These are phyloP conservation scores for Persicaria maculosa DNA, from an alignment of 148 eudicot species.

Conservation along the genomic window DNA sequence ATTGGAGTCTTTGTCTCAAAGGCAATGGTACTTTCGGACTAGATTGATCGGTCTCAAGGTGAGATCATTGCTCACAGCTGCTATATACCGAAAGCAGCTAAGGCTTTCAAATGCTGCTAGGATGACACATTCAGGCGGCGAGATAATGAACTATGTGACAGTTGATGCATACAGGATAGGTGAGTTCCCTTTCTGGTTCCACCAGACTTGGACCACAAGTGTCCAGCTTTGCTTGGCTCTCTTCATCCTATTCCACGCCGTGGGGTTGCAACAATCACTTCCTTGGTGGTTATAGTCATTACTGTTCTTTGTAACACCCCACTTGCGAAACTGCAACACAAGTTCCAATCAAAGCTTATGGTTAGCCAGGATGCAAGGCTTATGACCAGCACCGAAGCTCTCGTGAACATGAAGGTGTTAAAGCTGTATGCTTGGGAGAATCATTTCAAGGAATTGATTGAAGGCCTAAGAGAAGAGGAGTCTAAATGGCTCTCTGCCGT, in stretches of 20 bases:
- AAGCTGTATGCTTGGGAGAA: constrained; percentile 77
- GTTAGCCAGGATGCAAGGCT: constrained; percentile 63
- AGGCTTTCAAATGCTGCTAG: constrained; percentile 63
- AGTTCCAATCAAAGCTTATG: constrained; percentile 65
- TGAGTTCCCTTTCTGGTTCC: constrained; percentile 83
- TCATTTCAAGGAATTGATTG: constrained; percentile 51
- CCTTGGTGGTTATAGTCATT: constrained; percentile 44
- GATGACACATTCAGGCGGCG: constrained; percentile 58
- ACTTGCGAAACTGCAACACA: constrained; percentile 58
- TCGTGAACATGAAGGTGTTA: constrained; percentile 75
- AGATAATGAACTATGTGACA: constrained; percentile 70
- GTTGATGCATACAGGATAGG: constrained; percentile 82
- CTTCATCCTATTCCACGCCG: constrained; percentile 40
- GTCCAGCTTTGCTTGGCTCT: constrained; percentile 59
- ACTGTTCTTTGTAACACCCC: constrained; percentile 68
- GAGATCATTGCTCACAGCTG: constrained; percentile 63
- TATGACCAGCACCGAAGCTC: constrained; percentile 58
- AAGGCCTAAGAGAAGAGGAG: constrained; percentile 41
- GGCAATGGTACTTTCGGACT: constrained; percentile 69
- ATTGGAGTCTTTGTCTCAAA: constrained; percentile 39
- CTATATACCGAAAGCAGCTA: constrained; percentile 65
- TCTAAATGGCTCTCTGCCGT: constrained; percentile 48
- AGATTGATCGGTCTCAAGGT: constrained; percentile 62
- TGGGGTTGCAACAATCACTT: constrained; percentile 64
- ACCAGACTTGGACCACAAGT: constrained; percentile 69